Evolutionary conservation across 495 filamentous ascomycete species (phyloP), one percentile per base, ranked within the genome.

Genomic region (Tirmania nivea): DNA sequence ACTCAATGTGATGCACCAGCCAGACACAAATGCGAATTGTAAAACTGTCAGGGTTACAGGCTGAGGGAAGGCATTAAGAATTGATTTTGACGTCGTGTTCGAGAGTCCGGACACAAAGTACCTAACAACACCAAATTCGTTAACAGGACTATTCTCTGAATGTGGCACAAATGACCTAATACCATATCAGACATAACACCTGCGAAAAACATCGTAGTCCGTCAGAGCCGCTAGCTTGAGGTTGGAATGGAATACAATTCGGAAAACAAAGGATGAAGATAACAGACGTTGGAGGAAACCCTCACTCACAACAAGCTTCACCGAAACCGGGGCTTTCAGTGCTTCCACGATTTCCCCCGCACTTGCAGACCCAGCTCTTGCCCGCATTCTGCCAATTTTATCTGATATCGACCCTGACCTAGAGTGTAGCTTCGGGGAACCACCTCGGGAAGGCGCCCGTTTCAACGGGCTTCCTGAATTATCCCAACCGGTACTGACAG

Each of bases 41-140:
- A 96, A 73, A 48, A 95, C 70, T 8, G 90, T 99, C 61, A 99
- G 74, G 21, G 90, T 99, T 19, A 93, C 80, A 10, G 90, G 92
- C 65, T 83, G 85, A 35, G 84, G 79, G 56, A 96, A 87, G 35
- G 87, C 81, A 59, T 87, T 96, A 54, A 99, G 75, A 63, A 99
- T 96, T 10, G 88, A 81, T 69, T 96, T 96, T 37, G 90, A 96
- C 53, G 92, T 95, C 0, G 87, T 94, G 67, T 96, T 99, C 55
- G 90, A 93, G 56, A 95, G 69, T 51, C 90, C 89, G 31, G 90
- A 96, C 34, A 85, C 86, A 67, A 83, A 73, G 68, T 95, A 99
- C 90, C 90, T 96, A 59, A 86, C 69, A 39, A 49, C 85, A 62
- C 67, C 87, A 94, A n/a, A 36, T 94, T 78, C 39, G 73, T 52